Base-by-base conservation (phyloP, 129 eudicot genomes). In the Sambucus nigra region DNA sequence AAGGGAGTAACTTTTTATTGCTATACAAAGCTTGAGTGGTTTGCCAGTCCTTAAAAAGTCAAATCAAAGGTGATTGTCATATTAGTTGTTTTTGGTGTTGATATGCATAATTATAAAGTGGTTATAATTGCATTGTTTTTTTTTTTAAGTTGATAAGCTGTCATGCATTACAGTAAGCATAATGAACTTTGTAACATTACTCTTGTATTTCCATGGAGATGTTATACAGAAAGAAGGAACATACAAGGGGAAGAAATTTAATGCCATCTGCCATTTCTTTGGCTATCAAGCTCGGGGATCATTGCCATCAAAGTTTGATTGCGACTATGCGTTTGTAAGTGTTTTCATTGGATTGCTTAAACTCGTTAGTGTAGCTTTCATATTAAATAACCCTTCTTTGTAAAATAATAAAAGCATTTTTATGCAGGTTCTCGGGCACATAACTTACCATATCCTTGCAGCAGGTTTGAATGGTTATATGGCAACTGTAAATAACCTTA, bases 211-310 rank as follows among this genome's bases (percentile, higher is more conserved):
- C 16, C 53, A 16, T 65, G 65, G 45, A 20, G 7, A 22, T n/a
- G 40, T 39, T 50, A n/a, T 57, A 71, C 85, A 88, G 97, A 84
- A 84, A 78, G 88, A 76, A 84, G 97, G 97, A 28, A 70, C 97
- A 45, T 88, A 88, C 92, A 84, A 72, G 66, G 97, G 95, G 57
- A 88, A 84, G 83, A 88, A 88, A 57, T 88, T 88, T 50, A 84
- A 78, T 73, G 97, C 85, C 41, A 84, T 84, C 46, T 88, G 97
- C 60, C 97, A 88, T 77, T 88, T 88, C 61, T 84, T 84, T 51
- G 97, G 95, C 53, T 91, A 91, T 69, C 98, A 91, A 79, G 94
- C 98, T 69, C 84, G 98, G 26, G 97, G 93, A 68, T 84, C 97
- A 47, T 58, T 88, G 61, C 95, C 97, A 3, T 88, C 95, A 25